Base-by-base conservation (phyloP, 768 basidiomycete genomes). In the Coprinopsis marcescibilis region DNA sequence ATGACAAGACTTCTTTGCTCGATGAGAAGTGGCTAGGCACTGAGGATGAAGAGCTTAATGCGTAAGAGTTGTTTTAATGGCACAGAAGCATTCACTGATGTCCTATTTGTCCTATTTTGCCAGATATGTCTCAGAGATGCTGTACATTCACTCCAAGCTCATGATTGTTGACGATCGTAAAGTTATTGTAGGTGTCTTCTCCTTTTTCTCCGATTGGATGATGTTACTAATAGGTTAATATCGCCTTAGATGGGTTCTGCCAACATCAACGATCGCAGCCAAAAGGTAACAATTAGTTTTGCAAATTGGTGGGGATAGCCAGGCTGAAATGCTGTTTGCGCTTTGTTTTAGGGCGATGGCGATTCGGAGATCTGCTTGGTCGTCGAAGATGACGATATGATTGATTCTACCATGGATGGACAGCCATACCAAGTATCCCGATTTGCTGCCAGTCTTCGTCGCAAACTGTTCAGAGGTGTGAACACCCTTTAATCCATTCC, bases 311-410 rank as follows among this genome's bases (percentile, higher is more conserved):
- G 36, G 25, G 17, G 13, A 8, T 29, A 39, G 15, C 24, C 29
- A n/a, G 4, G 17, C 46, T 14, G 23, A 21, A n/a, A n/a, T n/a
- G n/a, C 23, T 41, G 20, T 50, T 52, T 38, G 57, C 11, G 24
- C 26, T 8, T 7, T 34, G 32, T 8, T 17, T 1, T 46, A 85
- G 81, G 94, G 94, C 20, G 86, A 95, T 53, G 91, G 90, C 26
- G 92, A 95, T 64, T 95, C 91, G 1, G 96, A 98, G 66, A 95
- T 97, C 52, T 89, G 88, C 5, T 66, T 96, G 6, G 81, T 97
- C 15, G 84, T 96, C 24, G 94, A 98, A 64, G 95, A 99, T 57
- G 66, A 74, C 0, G 89, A 95, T 41, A 70, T 79, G 68, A 70
- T 99, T 32, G 70, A 75, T 21, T 77, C 82, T 3, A 73, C 60